Base-by-base conservation (phyloP, 306 rosid species). In the Cucumis melo region DNA sequence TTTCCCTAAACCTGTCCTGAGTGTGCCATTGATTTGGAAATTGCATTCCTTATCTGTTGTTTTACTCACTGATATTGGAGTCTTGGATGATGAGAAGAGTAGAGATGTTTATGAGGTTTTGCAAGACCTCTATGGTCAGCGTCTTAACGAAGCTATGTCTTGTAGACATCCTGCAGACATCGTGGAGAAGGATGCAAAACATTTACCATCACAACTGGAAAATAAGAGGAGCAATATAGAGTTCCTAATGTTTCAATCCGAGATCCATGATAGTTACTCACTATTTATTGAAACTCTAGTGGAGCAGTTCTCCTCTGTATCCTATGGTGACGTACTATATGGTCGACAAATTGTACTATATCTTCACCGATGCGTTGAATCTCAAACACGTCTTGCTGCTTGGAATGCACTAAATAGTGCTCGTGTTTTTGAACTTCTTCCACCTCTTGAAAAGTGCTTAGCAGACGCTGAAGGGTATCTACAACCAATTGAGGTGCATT, bases 321-420 rank as follows among this genome's bases (percentile, higher is more conserved):
- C 97, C 63, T 94, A 89, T 79, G 98, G 98, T 78, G 93, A 94
- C 88, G 29, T 80, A 44, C 80, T 90, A 77, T 91, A 87, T 81
- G 93, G 91, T 21, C 96, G 98, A 29, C 98, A 94, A 89, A 88
- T 94, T 86, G 89, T 96, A 39, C 62, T 94, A 32, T 94, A 91
- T 89, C 81, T 94, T 41, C 95, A 89, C 85, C 84, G 87, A 21
- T 81, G 83, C 77, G 96, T 90, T 80, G 96, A 94, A 85, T 80
- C 89, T 75, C 87, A 91, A 12, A 67, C 84, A 76, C 87, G 98
- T 53, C 92, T 94, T 82, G 83, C 91, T 70, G 85, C 96, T 38
- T 91, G 98, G 98, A 94, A 87, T 82, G 63, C 89, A 60, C 82
- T 91, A 76, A 86, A 89, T 60, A 89, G 81, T 85, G 89, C 89